These are phyloP conservation scores for Saccharomycopsis guyanensis DNA, from an alignment of 805 yeast genomes.

Conservation along the genomic window DNA sequence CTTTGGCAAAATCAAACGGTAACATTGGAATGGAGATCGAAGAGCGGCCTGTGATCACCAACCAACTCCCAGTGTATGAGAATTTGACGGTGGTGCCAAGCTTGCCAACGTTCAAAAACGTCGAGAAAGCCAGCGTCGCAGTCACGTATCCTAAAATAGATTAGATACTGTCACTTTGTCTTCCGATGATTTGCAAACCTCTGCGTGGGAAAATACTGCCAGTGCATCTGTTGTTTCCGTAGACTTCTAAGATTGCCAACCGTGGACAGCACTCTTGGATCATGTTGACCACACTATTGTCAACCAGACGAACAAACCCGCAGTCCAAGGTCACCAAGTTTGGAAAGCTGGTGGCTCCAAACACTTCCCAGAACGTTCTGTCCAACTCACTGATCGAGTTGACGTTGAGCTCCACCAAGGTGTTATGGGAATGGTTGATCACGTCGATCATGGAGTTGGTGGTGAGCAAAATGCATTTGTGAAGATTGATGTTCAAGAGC, in stretches of 20 bases:
- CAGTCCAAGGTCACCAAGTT: constrained; percentile 60
- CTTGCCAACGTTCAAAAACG: constrained; percentile 54
- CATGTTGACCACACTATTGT: constrained; percentile 56
- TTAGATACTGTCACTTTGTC: constrained; percentile 58
- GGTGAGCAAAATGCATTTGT: constrained; percentile 58
- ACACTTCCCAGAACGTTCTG: constrained; percentile 39
- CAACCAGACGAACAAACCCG: constrained; percentile 74
- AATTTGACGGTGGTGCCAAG: constrained; percentile 26
- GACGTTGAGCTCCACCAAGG: constrained; percentile 62
- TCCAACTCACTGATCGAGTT: constrained; percentile 65
- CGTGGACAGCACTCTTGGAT: constrained; percentile 54
- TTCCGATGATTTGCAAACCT: constrained; percentile 60
- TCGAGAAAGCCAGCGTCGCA: constrained; percentile 51
- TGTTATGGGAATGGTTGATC: constrained; percentile 51
- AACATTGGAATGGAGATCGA: constrained; percentile 31
- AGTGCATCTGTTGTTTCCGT: constrained; percentile 69
- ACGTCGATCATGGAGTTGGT: constrained; percentile 56
- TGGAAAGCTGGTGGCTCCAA: constrained; percentile 39
- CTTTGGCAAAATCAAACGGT: constrained; percentile 29
- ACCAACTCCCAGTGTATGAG: constrained; percentile 29
- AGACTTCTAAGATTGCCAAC: constrained; percentile 64
- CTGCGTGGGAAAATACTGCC: constrained; percentile 42
- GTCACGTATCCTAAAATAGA: constrained; percentile 25
- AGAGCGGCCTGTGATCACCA: constrained; percentile 38
- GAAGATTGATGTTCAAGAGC: constrained; percentile 49